Base-by-base conservation (phyloP, 2,329 filamentous ascomycete species). In the Monilinia fructicola region DNA sequence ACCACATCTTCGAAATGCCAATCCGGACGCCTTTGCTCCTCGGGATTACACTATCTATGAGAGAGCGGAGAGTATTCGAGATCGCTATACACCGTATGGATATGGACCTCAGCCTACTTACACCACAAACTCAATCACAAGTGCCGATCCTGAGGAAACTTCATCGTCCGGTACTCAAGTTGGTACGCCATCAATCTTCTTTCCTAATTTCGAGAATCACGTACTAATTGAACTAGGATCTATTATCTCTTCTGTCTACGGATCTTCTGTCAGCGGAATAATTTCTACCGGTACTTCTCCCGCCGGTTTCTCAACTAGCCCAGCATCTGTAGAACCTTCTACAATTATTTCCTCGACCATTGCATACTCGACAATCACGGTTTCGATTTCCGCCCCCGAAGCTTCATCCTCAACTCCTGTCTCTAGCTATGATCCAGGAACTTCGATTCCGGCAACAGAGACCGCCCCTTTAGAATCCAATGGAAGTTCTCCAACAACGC, bases 41-140 rank as follows among this genome's bases (percentile, higher is more conserved):
- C 73, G 65, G 46, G 53, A 70, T 35, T 76, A 76, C 58, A 69
- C 53, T 28, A 70, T 71, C 21, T 75, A 75, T 66, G 68, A 69
- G 38, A 54, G 53, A 56, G 66, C 66, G 38, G 64, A 67, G 23
- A 50, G 48, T n/a, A 58, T 50, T 14, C 69, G 70, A 61, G 72
- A 69, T 12, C 67, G 65, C n/a, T 76, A 76, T 65, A 70, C 68
- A 11, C 73, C 71, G 60, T 67, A 66, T 46, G 72, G 71, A 16
- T 70, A 71, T 66, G 74, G 74, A 31, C 74, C 74, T 60, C 67
- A 67, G 42, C 73, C 74, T 38, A 50, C 71, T 38, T 52, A 66
- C 21, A 66, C 60, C n/a, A 65, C 35, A 23, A 44, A 26, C 4
- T 67, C 67, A 14, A 28, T 61, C 18, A 42, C 66, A 40, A 70